A percentile compares a stretch with the other conserved stretches of the same genome.
phyloP scores from a whole-genome alignment of 257 asterid species.

The Vinca minor region DNA sequence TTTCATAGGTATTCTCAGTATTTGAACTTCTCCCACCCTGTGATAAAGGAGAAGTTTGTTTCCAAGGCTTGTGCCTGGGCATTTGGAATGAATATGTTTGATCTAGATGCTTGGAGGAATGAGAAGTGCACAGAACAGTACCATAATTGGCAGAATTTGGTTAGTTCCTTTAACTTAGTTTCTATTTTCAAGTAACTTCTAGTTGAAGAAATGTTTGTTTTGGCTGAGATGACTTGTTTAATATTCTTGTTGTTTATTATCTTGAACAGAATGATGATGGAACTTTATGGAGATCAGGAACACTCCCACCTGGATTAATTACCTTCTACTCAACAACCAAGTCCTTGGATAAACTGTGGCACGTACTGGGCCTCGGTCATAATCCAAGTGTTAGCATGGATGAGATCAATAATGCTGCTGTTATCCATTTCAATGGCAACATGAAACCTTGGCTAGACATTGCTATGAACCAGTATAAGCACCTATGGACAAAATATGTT shows the following conservation, averaged over 20 bases:
- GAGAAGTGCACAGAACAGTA: slow-evolving; percentile 72
- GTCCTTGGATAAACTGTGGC: slow-evolving; percentile 91
- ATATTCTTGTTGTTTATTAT: neutral
- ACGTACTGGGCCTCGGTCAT: slow-evolving; percentile 77
- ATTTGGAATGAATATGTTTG: slow-evolving; percentile 88
- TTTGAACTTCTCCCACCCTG: slow-evolving; percentile 79
- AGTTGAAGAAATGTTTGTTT: neutral
- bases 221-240: neutral
- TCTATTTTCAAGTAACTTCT: neutral
- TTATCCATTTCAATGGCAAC: slow-evolving; percentile 89
- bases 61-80: slow-evolving; percentile 97
- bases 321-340: slow-evolving; percentile 76
- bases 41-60: slow-evolving; percentile 66
- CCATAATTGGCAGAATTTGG: slow-evolving; percentile 89
- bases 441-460: slow-evolving; percentile 99
- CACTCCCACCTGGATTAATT: slow-evolving; percentile 77
- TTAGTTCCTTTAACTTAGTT: slow-evolving; percentile 23
- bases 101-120: slow-evolving; percentile 86
- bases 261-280: slow-evolving; percentile 69
- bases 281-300: slow-evolving; percentile 68
- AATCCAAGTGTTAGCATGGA: slow-evolving; percentile 94
- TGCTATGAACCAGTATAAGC: slow-evolving; percentile 85
- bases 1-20: slow-evolving; percentile 73
- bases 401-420: slow-evolving; percentile 85
- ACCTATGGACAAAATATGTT: slow-evolving; percentile 88